phyloP scores from a whole-genome alignment of 495 filamentous ascomycete genomes.

The Xylaria cubensis region DNA sequence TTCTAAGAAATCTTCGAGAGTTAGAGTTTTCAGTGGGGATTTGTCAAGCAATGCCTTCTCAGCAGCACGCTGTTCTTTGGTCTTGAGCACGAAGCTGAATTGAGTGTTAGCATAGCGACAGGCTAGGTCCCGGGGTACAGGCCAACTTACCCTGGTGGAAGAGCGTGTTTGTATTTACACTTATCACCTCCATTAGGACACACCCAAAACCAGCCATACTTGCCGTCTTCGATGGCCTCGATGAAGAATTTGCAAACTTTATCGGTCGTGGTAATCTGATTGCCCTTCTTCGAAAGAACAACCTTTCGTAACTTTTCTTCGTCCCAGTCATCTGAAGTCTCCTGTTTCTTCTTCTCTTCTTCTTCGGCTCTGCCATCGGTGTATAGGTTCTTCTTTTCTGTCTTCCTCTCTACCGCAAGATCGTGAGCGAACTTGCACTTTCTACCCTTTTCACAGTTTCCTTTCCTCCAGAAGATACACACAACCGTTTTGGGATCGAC shows the following conservation, averaged over 20 bases:
- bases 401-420: conserved; percentile 83
- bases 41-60: conserved; percentile 99
- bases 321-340: conserved; percentile 95
- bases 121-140: not conserved
- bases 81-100: conserved; percentile 90
- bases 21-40: conserved; percentile 90
- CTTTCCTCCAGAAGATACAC: conserved; percentile 95
- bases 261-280: conserved; percentile 93
- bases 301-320: conserved; percentile 93
- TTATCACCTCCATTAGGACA: conserved; percentile 97
- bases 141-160: conserved; percentile 82
- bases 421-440: conserved; percentile 99
- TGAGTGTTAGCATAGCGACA: not conserved
- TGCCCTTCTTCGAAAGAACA: conserved; percentile 93
- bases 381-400: conserved; percentile 90
- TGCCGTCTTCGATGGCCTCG: conserved; percentile 95
- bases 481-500: conserved; percentile 99
- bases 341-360: conserved; percentile 84
- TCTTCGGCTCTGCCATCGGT: conserved; percentile 80
- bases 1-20: conserved; percentile 96
- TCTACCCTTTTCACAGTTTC: conserved; percentile 93
- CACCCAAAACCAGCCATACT: conserved; percentile 99
- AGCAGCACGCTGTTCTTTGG: conserved; percentile 92
- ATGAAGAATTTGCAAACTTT: conserved; percentile 99
- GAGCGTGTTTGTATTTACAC: conserved; percentile 97